Evolutionary conservation across 2,329 filamentous ascomycete species (phyloP).

Genomic region (Purpureocillium lavendulum): DNA sequence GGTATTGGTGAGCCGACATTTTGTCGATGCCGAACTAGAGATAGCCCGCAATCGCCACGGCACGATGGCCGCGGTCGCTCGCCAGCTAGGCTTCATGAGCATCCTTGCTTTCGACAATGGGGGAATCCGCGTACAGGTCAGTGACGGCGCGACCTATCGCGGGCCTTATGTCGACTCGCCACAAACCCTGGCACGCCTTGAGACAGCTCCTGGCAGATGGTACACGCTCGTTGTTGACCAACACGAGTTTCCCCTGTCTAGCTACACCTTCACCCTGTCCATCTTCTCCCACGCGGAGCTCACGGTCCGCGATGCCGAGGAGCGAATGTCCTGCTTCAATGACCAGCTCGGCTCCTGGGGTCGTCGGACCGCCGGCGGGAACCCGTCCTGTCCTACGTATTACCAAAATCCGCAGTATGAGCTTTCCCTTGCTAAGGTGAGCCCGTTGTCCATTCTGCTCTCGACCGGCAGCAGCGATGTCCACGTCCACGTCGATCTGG

Average conservation of each 20-base stretch:
- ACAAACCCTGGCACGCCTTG: slow-evolving; percentile 74
- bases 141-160: slow-evolving; percentile 61
- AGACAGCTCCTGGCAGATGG: slow-evolving; percentile 25
- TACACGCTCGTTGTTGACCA: slow-evolving; percentile 66
- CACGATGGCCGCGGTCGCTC: slow-evolving; percentile 35
- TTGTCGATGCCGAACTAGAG: slow-evolving; percentile 58
- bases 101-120: slow-evolving; percentile 69
- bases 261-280: slow-evolving; percentile 81
- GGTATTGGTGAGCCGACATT: slow-evolving; percentile 82
- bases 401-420: slow-evolving; percentile 83
- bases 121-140: slow-evolving; percentile 66
- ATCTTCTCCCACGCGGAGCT: slow-evolving; percentile 64
- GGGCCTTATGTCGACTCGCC: slow-evolving; percentile 91
- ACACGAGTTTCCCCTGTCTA: slow-evolving; percentile 63
- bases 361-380: slow-evolving; percentile 73
- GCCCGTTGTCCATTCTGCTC: slow-evolving; percentile 65
- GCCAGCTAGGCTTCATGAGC: slow-evolving; percentile 72
- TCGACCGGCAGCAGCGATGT: slow-evolving; percentile 58
- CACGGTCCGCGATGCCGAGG: slow-evolving; percentile 50
- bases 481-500: slow-evolving; percentile 75
- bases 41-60: slow-evolving; percentile 38
- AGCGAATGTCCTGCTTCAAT: slow-evolving; percentile 49
- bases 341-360: slow-evolving; percentile 65
- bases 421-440: slow-evolving; percentile 46
- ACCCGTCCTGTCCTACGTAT: slow-evolving; percentile 67